Conservation (phyloP, 2,329 filamentous ascomycete species). For the Hymenoscyphus linearis region DNA sequence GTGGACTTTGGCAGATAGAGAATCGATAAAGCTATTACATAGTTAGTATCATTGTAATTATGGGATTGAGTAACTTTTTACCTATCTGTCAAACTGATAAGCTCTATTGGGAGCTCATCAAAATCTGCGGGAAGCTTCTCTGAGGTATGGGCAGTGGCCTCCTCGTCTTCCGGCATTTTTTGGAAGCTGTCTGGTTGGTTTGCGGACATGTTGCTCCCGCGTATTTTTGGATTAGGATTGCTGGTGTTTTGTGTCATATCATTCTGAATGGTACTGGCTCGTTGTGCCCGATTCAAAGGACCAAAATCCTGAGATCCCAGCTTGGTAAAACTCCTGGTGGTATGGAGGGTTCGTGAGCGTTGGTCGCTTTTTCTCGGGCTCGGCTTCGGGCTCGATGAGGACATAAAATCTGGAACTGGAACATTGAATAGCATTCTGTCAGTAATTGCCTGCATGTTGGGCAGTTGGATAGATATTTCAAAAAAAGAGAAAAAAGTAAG, state of each 20-base stretch:
- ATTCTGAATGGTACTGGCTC: constrained; percentile 32
- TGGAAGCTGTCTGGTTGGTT: constrained; percentile 34
- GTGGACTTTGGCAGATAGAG: constrained; percentile 80
- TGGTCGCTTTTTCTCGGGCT: constrained; percentile 21
- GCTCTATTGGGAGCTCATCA: constrained; percentile 89
- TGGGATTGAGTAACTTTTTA: constrained; percentile 33
- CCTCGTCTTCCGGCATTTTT: constrained; percentile 34
- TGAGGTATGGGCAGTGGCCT: constrained; percentile 13
- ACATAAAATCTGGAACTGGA: constrained; percentile 32
- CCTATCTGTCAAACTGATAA: constrained; percentile 86
- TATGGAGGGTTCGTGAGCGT: constrained; percentile 31
- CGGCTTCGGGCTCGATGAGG: constrained; percentile 19
- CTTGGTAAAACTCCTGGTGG: constrained; percentile 37
- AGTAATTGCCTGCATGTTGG: constrained; percentile 22
- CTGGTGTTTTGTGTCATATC: constrained; percentile 16
- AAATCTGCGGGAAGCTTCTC: constrained; percentile 47
- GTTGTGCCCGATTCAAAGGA: constrained; percentile 18
- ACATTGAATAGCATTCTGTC: constrained; percentile 28
- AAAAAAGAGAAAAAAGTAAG: not conserved
- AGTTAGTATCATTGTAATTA: constrained; percentile 19
- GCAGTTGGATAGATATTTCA: constrained; percentile 2
- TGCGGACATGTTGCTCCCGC: constrained; percentile 19
- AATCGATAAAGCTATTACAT: constrained; percentile 73
- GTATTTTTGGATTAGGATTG: constrained; percentile 15
- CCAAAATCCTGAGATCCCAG: constrained; percentile 27